A percentile compares a stretch with the other conserved stretches of the same genome.
Conservation (phyloP, 1,284 basidiomycete genomes). For the Boletus holoroseus region DNA sequence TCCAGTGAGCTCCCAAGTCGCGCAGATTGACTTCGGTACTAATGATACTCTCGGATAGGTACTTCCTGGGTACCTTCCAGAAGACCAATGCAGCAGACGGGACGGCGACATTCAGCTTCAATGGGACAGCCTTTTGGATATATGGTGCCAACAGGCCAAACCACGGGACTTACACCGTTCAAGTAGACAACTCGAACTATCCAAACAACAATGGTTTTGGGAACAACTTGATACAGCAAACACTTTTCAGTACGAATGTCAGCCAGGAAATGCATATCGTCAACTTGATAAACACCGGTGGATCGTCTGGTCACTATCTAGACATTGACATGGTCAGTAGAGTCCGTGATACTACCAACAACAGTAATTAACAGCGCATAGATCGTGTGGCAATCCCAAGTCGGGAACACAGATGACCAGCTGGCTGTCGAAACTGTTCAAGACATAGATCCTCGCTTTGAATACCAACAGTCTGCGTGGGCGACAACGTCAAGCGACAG, state of each 20-base stretch:
- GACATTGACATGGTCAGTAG: slow-evolving; percentile 33
- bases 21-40: background rate
- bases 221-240: slow-evolving; percentile 23
- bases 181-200: slow-evolving; percentile 23
- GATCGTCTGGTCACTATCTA: slow-evolving; percentile 15
- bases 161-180: slow-evolving; percentile 32
- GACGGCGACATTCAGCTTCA: slow-evolving; percentile 33
- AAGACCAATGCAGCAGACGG: slow-evolving; percentile 24
- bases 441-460: slow-evolving; percentile 25
- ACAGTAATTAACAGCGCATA: slow-evolving; percentile 1
- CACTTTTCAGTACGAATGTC: slow-evolving; percentile 26
- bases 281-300: slow-evolving; percentile 27
- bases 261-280: slow-evolving; percentile 27
- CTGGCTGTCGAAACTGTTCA: slow-evolving; percentile 19
- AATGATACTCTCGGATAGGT: slow-evolving; percentile 17
- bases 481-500: slow-evolving; percentile 10
- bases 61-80: slow-evolving; percentile 31
- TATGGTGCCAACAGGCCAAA: slow-evolving; percentile 31
- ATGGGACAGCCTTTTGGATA: slow-evolving; percentile 32
- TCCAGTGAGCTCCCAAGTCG: slow-evolving; percentile 13
- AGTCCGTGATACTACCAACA: background rate
- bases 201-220: slow-evolving; percentile 11
- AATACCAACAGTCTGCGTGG: slow-evolving; percentile 24
- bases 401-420: slow-evolving; percentile 18
- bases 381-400: slow-evolving; percentile 30